Evolutionary conservation across 331 rosid genomes (phyloP).

Genomic region (Rosa hybrid): DNA sequence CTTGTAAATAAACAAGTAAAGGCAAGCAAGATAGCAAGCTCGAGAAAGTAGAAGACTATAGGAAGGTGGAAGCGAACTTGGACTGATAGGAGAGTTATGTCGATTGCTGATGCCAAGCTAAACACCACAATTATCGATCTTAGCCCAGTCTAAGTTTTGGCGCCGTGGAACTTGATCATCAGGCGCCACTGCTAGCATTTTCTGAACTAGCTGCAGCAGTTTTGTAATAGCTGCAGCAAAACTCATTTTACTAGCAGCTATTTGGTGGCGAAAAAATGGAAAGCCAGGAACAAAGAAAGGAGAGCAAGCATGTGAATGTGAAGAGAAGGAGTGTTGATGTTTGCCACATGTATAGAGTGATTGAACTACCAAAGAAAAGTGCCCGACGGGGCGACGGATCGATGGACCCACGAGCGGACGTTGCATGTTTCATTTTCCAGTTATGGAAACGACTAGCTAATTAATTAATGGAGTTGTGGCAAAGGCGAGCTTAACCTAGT

Average conservation of each 20-base stretch:
- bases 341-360: too few relatives aligned
- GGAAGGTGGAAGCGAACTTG: neutral
- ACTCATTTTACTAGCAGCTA: too few relatives aligned
- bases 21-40: neutral
- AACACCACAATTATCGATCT: neutral
- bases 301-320: too few relatives aligned
- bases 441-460: too few relatives aligned
- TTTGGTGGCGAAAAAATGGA: conserved; percentile 8
- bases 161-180: neutral
- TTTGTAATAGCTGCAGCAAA: neutral
- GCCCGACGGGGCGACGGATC: too few relatives aligned
- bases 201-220: neutral
- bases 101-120: neutral
- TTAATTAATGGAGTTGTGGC: too few relatives aligned
- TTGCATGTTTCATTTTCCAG: too few relatives aligned
- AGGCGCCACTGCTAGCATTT: neutral
- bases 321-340: too few relatives aligned
- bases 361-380: too few relatives aligned
- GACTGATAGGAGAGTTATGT: neutral
- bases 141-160: neutral
- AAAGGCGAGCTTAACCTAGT: too few relatives aligned
- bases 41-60: conserved; percentile 3
- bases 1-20: neutral
- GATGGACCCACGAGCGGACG: too few relatives aligned
- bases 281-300: too few relatives aligned